Base-by-base conservation (phyloP, 768 basidiomycete species). In the Rossbeevera mucosa region DNA sequence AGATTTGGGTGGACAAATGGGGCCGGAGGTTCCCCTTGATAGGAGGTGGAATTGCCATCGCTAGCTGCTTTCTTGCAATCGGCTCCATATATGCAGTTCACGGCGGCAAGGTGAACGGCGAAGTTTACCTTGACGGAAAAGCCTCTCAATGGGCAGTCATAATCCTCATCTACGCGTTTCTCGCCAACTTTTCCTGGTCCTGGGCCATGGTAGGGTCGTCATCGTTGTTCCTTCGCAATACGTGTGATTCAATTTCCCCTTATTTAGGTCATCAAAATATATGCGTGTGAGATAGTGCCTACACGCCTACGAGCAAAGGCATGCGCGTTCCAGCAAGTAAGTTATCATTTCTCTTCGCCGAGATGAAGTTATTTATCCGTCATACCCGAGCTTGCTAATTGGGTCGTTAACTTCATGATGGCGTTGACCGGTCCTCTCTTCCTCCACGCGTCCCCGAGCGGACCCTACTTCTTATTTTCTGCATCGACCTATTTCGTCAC, bases 391-490 rank as follows among this genome's bases (percentile, higher is more conserved):
- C 62, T 59, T 36, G 53, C 59, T 2, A 63, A 67, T 48, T 69
- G 60, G 61, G 50, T 57, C 29, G 64, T 77, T 20, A 77, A 77
- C 63, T 77, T 72, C 56, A 47, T 65, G 28, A 72, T 79, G 52
- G 75, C 77, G 9, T 66, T 76, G 58, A 69, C 76, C 21, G 75
- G 77, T 13, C 75, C 78, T 16, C 61, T 76, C 29, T 80, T 79
- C 66, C 71, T 79, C 44, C 62, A 67, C 3, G 61, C 66, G 42
- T 76, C 74, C 7, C 67, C 71, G 7, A 78, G 72, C 2, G 77
- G 75, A 2, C 74, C 75, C 1, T 78, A 77, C 57, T 79, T 79
- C 63, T 59, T 77, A 42, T 79, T 77, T 48, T 72, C 74, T 24
- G 56, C 57, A n/a, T 72, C 66, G 43, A 60, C 70, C 16, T 64